phyloP scores from a whole-genome alignment of 2,329 filamentous ascomycete species.

The Sclerotinia subarctica region DNA sequence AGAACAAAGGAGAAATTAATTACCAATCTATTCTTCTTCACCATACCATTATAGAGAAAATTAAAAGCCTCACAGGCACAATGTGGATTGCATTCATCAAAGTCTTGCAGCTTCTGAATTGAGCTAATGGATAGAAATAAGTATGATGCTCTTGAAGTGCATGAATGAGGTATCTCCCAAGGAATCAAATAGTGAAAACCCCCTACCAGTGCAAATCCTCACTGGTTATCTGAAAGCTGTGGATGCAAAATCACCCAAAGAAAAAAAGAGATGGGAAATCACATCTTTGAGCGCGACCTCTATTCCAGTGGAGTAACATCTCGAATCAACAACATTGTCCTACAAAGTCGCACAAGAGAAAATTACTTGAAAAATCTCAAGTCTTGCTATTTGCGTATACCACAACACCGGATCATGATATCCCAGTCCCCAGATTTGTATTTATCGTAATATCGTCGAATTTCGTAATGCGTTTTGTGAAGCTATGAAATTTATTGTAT shows the following conservation, averaged over 20 bases:
- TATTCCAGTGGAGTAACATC: slow-evolving; percentile 11
- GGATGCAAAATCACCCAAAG: neutral
- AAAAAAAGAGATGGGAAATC: slow-evolving; percentile 7
- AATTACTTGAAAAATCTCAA: neutral
- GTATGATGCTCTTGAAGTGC: neutral
- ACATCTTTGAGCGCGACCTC: slow-evolving; percentile 8
- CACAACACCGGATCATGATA: slow-evolving; percentile 9
- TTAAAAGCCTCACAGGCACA: neutral
- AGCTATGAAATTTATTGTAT: slow-evolving; percentile 8
- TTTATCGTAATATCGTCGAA: slow-evolving; percentile 11
- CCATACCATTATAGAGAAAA: neutral
- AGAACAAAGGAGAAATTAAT: neutral
- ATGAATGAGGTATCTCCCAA: slow-evolving; percentile 10
- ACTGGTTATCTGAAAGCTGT: neutral
- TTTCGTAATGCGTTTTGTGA: neutral
- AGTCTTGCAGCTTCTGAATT: slow-evolving; percentile 14
- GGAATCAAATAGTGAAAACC: slow-evolving; percentile 2
- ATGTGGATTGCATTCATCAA: neutral
- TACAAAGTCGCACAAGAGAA: neutral
- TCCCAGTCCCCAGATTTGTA: slow-evolving; percentile 13
- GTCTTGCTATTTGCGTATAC: neutral
- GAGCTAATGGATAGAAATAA: slow-evolving; percentile 9
- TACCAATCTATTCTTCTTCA: neutral
- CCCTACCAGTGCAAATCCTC: neutral
- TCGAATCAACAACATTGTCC: slow-evolving; percentile 5